A percentile compares a stretch with the other conserved stretches of the same genome.
Conservation (phyloP, 139 green algal species). For the Pseudopediastrum boryanum region DNA sequence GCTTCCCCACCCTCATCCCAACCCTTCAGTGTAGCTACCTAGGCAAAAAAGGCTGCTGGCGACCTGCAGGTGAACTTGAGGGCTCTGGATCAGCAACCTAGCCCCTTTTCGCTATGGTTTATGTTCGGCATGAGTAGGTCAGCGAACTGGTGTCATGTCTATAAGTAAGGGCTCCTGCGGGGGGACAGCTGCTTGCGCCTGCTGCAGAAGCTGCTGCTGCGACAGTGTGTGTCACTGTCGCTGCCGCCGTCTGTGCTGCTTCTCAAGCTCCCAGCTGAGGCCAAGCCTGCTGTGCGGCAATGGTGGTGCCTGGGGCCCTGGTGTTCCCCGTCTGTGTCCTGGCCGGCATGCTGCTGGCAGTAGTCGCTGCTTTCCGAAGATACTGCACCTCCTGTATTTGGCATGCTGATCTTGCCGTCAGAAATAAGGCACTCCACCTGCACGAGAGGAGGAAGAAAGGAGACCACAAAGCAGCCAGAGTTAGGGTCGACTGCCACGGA, state of each 20-base stretch:
- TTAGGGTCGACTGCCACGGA: neutral
- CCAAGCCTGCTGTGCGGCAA: neutral
- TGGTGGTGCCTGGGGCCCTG: neutral
- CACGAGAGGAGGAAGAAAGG: neutral
- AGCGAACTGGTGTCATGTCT: neutral
- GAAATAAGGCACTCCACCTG: neutral
- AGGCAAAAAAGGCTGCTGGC: no score
- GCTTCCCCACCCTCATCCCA: no score
- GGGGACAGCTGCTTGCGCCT: slow-evolving; percentile 39
- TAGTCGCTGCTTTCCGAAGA: neutral
- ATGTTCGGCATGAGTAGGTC: neutral
- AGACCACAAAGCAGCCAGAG: neutral
- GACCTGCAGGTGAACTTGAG: no score
- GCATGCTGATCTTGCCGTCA: slow-evolving; percentile 1
- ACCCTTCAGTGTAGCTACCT: no score
- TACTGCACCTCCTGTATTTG: neutral
- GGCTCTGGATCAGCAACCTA: no score
- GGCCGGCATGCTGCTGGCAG: neutral
- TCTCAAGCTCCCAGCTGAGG: neutral
- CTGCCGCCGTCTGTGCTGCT: neutral
- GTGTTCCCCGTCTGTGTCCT: neutral
- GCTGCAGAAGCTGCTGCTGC: slow-evolving; percentile 37
- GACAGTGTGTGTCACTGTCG: slow-evolving; percentile 17
- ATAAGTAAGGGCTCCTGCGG: slow-evolving; percentile 36
- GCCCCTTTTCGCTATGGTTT: no score